These are phyloP conservation scores for Acacia crassicarpa DNA, from an alignment of 306 rosid species.

Conservation along the genomic window DNA sequence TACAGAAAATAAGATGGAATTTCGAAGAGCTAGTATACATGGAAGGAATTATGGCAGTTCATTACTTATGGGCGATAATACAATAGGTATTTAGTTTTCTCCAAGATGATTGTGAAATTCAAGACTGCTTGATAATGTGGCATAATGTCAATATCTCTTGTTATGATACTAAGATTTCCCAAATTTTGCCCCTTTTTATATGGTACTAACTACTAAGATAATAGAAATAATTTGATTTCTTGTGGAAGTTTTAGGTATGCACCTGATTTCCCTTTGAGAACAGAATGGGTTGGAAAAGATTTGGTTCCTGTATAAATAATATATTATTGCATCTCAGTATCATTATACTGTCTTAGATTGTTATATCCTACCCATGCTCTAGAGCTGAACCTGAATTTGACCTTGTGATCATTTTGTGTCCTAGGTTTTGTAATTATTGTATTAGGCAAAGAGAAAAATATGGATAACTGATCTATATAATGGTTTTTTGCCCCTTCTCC, in stretches of 20 bases:
- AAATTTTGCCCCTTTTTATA: background rate
- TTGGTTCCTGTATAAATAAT: slow-evolving; percentile 10
- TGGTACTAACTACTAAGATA: slow-evolving; percentile 24
- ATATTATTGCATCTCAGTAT: background rate
- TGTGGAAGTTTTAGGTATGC: background rate
- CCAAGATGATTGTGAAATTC: slow-evolving; percentile 18
- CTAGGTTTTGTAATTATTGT: slow-evolving; percentile 12
- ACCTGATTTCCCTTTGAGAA: background rate
- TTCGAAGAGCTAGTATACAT: slow-evolving; percentile 75
- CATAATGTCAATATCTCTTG: slow-evolving; percentile 10
- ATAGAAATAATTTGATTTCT: background rate
- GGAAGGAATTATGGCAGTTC: slow-evolving; percentile 71
- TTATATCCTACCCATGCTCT: slow-evolving; percentile 21
- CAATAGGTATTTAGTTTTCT: slow-evolving; percentile 49
- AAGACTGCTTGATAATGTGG: slow-evolving; percentile 9
- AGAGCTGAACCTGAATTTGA: slow-evolving; percentile 8
- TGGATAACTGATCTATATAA: background rate
- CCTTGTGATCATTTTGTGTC: background rate
- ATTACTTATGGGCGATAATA: slow-evolving; percentile 37
- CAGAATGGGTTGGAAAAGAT: background rate
- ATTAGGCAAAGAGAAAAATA: slow-evolving; percentile 8
- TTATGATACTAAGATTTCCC: background rate
- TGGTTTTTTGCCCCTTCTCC: background rate
- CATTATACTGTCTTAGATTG: slow-evolving; percentile 5
- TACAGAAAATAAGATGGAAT: slow-evolving; percentile 98